A percentile compares a stretch with the other conserved stretches of the same genome.
phyloP scores from a whole-genome alignment of 768 basidiomycete species.

The Mycena capillaripes region DNA sequence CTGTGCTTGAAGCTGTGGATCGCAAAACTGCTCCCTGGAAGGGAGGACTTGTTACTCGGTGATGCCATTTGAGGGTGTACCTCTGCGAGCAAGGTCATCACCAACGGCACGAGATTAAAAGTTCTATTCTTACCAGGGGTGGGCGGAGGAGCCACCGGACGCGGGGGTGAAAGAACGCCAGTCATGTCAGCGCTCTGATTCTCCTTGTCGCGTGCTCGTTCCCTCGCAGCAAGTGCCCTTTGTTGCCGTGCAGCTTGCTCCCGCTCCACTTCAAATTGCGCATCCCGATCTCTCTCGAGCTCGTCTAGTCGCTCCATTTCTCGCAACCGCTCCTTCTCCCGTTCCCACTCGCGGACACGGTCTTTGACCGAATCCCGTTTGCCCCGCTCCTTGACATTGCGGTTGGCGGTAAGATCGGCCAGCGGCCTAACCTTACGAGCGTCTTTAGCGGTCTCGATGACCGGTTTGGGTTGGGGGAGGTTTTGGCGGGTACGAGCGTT shows the following conservation, averaged over 20 bases:
- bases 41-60: conserved; percentile 1
- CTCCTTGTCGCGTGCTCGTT: conserved; percentile 46
- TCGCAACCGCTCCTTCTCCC: conserved; percentile 75
- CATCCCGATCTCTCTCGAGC: conserved; percentile 64
- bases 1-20: conserved; percentile 73
- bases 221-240: conserved; percentile 33
- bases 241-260: conserved; percentile 43
- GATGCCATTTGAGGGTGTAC: conserved; percentile 15
- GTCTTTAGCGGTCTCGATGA: conserved; percentile 37
- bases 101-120: neutral
- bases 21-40: conserved; percentile 51
- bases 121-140: conserved; percentile 28
- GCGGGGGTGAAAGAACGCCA: conserved; percentile 21
- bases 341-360: conserved; percentile 83
- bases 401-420: conserved; percentile 55
- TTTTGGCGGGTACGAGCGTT: conserved; percentile 43
- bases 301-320: conserved; percentile 78
- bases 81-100: conserved; percentile 10
- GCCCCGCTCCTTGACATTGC: conserved; percentile 41
- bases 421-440: conserved; percentile 50
- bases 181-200: conserved; percentile 41
- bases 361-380: conserved; percentile 67
- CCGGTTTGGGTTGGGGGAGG: conserved; percentile 36
- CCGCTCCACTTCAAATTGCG: conserved; percentile 54
- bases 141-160: conserved; percentile 27